Conservation (phyloP, 768 basidiomycete species). For the Naganishia vaughanmartiniae region DNA sequence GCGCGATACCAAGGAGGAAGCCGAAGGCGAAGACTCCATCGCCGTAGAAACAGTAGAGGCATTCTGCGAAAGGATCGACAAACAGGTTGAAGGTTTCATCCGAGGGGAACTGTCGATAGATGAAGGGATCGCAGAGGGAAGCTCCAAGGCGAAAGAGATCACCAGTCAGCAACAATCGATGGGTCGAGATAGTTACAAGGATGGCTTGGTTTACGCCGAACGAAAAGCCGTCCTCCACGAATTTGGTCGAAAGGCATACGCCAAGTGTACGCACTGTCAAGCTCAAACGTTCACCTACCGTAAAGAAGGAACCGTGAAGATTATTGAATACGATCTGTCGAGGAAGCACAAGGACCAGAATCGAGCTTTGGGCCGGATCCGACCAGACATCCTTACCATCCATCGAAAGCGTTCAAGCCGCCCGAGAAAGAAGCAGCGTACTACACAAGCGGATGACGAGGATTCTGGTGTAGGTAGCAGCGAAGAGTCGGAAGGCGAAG, state of each 20-base stretch:
- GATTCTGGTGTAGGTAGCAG: slow-evolving; percentile 55
- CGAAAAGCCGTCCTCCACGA: slow-evolving; percentile 78
- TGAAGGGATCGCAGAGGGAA: slow-evolving; percentile 61
- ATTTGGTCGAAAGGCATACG: slow-evolving; percentile 68
- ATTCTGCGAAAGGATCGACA: slow-evolving; percentile 44
- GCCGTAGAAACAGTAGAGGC: slow-evolving; percentile 44
- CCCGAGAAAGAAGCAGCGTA: slow-evolving; percentile 28
- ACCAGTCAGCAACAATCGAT: slow-evolving; percentile 37
- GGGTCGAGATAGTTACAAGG: slow-evolving; percentile 80
- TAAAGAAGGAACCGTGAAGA: slow-evolving; percentile 88
- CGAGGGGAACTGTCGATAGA: slow-evolving; percentile 36
- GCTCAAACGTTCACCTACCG: slow-evolving; percentile 88
- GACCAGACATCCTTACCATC: slow-evolving; percentile 69
- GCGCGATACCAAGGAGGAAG: slow-evolving; percentile 55
- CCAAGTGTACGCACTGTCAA: slow-evolving; percentile 72
- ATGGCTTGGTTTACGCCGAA: slow-evolving; percentile 77
- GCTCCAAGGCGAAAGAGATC: slow-evolving; percentile 54
- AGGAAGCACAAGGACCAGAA: slow-evolving; percentile 69
- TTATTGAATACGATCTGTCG: slow-evolving; percentile 88
- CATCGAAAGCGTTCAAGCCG: not conserved
- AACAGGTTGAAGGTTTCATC: slow-evolving; percentile 37
- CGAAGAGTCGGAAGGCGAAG: slow-evolving; percentile 44
- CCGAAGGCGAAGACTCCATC: slow-evolving; percentile 47
- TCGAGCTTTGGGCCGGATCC: slow-evolving; percentile 58
- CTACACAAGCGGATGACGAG: slow-evolving; percentile 35